Percentiles rank a stretch among this genome's conserved stretches.
phyloP scores from a whole-genome alignment of 2,329 filamentous ascomycete genomes.

The Plectosphaerella cucumerina region DNA sequence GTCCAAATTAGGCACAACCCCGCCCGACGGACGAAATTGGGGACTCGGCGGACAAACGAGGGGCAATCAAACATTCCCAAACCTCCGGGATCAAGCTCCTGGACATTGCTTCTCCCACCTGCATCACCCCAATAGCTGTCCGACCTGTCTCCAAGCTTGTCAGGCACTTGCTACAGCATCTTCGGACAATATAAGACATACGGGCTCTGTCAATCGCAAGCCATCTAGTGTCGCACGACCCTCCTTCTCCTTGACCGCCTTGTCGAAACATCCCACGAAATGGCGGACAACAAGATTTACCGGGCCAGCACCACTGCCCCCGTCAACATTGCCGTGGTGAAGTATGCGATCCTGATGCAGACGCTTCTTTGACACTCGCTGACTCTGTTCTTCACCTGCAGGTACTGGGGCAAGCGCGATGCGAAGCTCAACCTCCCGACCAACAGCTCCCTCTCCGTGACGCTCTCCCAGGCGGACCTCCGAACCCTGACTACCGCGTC shows the following conservation, averaged over 20 bases:
- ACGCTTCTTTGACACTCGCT: conserved; percentile 11
- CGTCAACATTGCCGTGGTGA: conserved; percentile 97
- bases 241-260: conserved; percentile 12
- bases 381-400: conserved; percentile 18
- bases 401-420: conserved; percentile 96
- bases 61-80: no score
- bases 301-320: conserved; percentile 94
- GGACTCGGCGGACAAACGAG: no score
- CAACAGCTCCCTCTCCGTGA: conserved; percentile 96
- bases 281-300: conserved; percentile 62
- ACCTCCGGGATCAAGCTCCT: background rate
- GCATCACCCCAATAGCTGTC: background rate
- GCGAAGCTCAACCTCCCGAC: conserved; percentile 91
- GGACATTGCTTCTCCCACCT: background rate
- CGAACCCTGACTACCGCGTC: conserved; percentile 95
- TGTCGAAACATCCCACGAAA: conserved; percentile 15
- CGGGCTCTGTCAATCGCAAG: no score
- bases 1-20: no score
- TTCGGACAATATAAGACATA: no score
- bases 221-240: background rate
- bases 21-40: no score
- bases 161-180: no score
- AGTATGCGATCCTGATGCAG: conserved; percentile 46
- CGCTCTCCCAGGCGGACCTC: conserved; percentile 88
- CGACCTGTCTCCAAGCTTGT: no score